These are phyloP conservation scores for Hanseniaspora clermontiae DNA, from an alignment of 805 yeast genomes.

Conservation along the genomic window DNA sequence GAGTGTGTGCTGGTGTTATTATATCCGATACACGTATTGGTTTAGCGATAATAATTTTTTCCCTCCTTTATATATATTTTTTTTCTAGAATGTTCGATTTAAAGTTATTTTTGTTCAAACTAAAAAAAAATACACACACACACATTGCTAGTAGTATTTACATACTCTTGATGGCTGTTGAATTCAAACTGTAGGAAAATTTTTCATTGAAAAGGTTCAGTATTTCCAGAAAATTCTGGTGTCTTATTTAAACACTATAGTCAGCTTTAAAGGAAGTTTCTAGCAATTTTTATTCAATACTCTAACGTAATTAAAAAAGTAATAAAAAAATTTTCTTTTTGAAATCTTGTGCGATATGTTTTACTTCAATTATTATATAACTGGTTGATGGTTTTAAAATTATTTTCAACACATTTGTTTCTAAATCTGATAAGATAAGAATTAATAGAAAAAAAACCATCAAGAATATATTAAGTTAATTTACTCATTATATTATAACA, in stretches of 20 bases:
- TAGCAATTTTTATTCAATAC: too few relatives aligned
- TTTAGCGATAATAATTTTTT: too few relatives aligned
- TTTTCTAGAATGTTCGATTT: slow-evolving; percentile 2
- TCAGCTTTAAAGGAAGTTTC: not conserved
- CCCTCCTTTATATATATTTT: not conserved
- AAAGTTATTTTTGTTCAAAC: not conserved
- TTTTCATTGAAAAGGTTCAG: too few relatives aligned
- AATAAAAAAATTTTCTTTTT: too few relatives aligned
- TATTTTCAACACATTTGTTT: not conserved
- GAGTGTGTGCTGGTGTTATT: not conserved
- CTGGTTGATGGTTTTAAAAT: not conserved
- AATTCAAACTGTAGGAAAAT: too few relatives aligned
- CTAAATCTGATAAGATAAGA: too few relatives aligned
- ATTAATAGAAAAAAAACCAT: not conserved
- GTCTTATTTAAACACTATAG: not conserved
- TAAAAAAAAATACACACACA: too few relatives aligned
- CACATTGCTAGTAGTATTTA: too few relatives aligned
- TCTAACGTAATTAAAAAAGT: too few relatives aligned
- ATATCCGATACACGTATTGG: not conserved
- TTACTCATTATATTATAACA: not conserved
- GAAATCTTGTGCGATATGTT: too few relatives aligned
- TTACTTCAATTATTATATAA: not conserved
- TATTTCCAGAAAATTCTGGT: not conserved
- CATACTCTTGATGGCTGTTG: not conserved
- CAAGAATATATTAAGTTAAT: not conserved